Evolutionary conservation across 108 stramenopile genomes (phyloP).

Genomic region (Pseudonitzschia multiseries): DNA sequence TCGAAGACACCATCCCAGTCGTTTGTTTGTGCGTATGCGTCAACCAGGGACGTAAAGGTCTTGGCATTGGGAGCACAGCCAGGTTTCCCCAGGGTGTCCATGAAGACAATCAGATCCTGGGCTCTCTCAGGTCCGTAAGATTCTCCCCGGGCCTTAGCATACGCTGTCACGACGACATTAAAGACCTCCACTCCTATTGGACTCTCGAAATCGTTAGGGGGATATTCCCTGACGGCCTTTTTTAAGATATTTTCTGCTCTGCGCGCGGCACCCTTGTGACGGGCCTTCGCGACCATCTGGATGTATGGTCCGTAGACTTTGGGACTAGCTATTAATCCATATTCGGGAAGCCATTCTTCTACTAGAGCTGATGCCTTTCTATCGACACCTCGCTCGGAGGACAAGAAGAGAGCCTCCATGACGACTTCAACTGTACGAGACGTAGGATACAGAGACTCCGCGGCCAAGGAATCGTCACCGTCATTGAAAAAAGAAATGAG

Average conservation of each 20-base stretch:
- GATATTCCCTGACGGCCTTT: slow-evolving; percentile 38
- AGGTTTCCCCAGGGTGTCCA: slow-evolving; percentile 44
- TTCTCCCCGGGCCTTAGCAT: slow-evolving; percentile 46
- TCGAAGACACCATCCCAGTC: slow-evolving; percentile 38
- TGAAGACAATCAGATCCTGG: slow-evolving; percentile 51
- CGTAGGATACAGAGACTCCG: slow-evolving; percentile 8
- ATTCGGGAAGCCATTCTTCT: slow-evolving; percentile 20
- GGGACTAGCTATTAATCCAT: slow-evolving; percentile 20
- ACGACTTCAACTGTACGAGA: slow-evolving; percentile 22
- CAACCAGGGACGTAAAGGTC: slow-evolving; percentile 54
- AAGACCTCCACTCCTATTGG: slow-evolving; percentile 32
- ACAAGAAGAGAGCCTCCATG: slow-evolving; percentile 16
- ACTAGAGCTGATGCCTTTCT: slow-evolving; percentile 22
- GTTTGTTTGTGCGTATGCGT: slow-evolving; percentile 48
- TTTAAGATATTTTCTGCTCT: slow-evolving; percentile 40
- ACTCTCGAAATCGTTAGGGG: slow-evolving; percentile 29
- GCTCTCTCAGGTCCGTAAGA: slow-evolving; percentile 60
- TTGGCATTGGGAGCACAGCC: slow-evolving; percentile 36
- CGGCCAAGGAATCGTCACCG: neutral
- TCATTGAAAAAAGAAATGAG: slow-evolving; percentile 9
- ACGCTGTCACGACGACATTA: slow-evolving; percentile 33
- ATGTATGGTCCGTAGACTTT: slow-evolving; percentile 31
- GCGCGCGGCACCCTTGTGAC: slow-evolving; percentile 27
- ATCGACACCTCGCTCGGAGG: slow-evolving; percentile 25
- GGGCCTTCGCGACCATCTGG: slow-evolving; percentile 28